Evolutionary conservation across 768 basidiomycete species (phyloP), one percentile per base, ranked within the genome.

Genomic region (Tremella fuciformis): DNA sequence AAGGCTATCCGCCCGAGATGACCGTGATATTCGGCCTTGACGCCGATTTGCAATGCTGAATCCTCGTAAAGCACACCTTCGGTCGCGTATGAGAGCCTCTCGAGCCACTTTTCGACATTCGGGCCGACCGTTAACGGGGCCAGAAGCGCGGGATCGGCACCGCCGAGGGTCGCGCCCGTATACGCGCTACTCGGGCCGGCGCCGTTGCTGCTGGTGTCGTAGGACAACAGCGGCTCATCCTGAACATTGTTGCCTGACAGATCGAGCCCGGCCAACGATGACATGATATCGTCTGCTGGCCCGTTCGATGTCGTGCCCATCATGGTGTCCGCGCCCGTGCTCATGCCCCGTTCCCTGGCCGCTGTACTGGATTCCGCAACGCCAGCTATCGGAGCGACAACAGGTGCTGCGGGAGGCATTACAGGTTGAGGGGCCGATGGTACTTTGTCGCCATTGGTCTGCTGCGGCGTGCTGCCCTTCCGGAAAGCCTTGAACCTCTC

Each of bases 31-130:
- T 92, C 88, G 26, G 92, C 91, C 80, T 98, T 99, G 80, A 98
- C 78, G 34, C 96, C 96, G 53, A 99, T 84, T 74, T 98, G 94
- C 44, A 99, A 84, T 77, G 94, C 90, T 8, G 89, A 84, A 66
- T 98, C 94, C 77, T 99, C 96, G 77, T 89, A 98, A 13, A 99
- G 82, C 34, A 98, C 85, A 46, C 96, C 96, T 61, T 98, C 96
- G 15, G 82, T 75, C 25, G 78, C 81, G 76, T 85, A 91, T 1
- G 83, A 85, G 26, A 98, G 82, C 65, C 89, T 88, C 63, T 88
- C 86, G 72, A 87, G 88, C 91, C 90, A 93, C 64, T 76, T 87
- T 60, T 93, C 89, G 41, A 94, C 82, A 67, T 86, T 84, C n/a
- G 86, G 66, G 7, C 70, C 73, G 8, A 75, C 75, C 1, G 84